Percentiles rank a stretch among this genome's conserved stretches.
phyloP scores from a whole-genome alignment of 257 asterid genomes.

The Schizonepeta tenuifolia region DNA sequence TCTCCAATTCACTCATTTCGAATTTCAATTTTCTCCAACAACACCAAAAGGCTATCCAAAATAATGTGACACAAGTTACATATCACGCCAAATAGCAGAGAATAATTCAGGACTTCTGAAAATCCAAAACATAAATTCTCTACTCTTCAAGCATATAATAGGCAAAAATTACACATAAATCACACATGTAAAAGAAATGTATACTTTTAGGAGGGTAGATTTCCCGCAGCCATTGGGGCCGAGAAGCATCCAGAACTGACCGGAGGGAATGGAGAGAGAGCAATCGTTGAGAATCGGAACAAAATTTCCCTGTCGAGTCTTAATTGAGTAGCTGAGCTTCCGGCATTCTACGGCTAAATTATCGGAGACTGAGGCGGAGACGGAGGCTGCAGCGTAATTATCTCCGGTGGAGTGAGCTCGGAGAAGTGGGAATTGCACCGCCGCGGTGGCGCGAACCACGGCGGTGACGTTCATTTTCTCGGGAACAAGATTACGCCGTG shows the following conservation, averaged over 20 bases:
- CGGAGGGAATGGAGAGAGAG: conserved; percentile 72
- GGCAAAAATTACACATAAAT: background rate
- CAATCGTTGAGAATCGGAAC: conserved; percentile 78
- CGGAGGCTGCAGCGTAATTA: background rate
- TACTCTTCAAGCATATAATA: background rate
- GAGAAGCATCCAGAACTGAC: conserved; percentile 97
- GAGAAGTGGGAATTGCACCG: conserved; percentile 43
- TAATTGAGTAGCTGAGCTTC: conserved; percentile 63
- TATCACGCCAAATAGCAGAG: background rate
- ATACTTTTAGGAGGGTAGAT: conserved; percentile 88
- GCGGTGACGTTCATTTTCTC: conserved; percentile 49
- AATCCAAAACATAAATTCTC: background rate
- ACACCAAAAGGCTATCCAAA: background rate
- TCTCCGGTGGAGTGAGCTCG: conserved; percentile 40
- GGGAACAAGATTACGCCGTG: background rate
- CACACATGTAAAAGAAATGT: background rate
- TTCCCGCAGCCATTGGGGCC: conserved; percentile 97
- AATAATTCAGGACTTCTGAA: background rate
- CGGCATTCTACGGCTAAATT: conserved; percentile 63
- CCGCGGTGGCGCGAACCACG: conserved; percentile 46
- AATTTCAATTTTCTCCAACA: background rate
- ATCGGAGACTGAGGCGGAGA: conserved; percentile 34
- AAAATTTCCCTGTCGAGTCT: conserved; percentile 51
- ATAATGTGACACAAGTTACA: background rate
- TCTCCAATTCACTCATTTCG: background rate